Conservation (phyloP, 495 filamentous ascomycete genomes). For the Darksidea phi region DNA sequence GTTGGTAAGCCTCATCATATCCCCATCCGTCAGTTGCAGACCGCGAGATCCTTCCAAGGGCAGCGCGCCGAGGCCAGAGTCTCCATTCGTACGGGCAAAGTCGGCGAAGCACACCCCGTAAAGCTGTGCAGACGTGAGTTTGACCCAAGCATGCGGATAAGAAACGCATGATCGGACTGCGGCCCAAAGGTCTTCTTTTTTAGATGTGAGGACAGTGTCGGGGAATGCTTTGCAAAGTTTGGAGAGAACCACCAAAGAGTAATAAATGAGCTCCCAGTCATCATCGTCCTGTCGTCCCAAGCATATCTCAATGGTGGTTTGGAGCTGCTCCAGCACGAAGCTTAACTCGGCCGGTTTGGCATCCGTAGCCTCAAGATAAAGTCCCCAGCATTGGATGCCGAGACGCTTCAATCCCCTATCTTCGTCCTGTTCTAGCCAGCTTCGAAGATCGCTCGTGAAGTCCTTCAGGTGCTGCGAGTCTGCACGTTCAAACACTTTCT, state of each 20-base stretch:
- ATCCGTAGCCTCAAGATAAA: constrained; percentile 73
- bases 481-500: constrained; percentile 74
- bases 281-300: constrained; percentile 46
- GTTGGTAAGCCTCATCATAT: constrained; percentile 64
- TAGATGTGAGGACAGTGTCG: constrained; percentile 56
- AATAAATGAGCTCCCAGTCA: constrained; percentile 80
- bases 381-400: constrained; percentile 73
- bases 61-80: constrained; percentile 52
- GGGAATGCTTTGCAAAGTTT: constrained; percentile 69
- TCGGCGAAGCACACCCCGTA: constrained; percentile 74
- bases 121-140: constrained; percentile 72
- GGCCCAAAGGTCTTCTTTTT: constrained; percentile 62
- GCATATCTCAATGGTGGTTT: constrained; percentile 42
- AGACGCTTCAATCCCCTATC: constrained; percentile 68
- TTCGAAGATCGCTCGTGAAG: constrained; percentile 65
- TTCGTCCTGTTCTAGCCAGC: constrained; percentile 73
- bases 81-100: constrained; percentile 62
- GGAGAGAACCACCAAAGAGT: constrained; percentile 63
- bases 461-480: constrained; percentile 67
- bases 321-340: constrained; percentile 38
- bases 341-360: constrained; percentile 61
- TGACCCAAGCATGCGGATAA: constrained; percentile 72
- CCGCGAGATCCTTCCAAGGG: constrained; percentile 70
- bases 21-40: constrained; percentile 60
- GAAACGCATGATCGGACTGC: constrained; percentile 63